Percentiles rank a stretch among this genome's conserved stretches.
Conservation (phyloP, 805 yeast genomes). For the Candida nanaspora region DNA sequence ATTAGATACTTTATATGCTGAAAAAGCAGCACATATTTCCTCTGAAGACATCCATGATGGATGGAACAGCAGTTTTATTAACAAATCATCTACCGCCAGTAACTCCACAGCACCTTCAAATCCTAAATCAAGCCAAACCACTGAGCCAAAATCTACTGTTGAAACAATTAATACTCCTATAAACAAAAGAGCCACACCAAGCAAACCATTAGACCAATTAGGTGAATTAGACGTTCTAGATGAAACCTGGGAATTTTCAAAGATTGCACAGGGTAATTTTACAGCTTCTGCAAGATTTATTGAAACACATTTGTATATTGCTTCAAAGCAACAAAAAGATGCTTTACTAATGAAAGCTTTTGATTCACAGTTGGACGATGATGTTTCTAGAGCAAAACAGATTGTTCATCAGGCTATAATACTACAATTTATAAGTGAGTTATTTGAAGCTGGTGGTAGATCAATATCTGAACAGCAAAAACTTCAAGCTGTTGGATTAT, state of each 20-base stretch:
- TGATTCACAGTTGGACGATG: slow-evolving; percentile 65
- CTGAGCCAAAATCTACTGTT: slow-evolving; percentile 15
- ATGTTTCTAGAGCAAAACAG: slow-evolving; percentile 46
- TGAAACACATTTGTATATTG: slow-evolving; percentile 55
- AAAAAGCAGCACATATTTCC: slow-evolving; percentile 68
- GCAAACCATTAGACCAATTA: slow-evolving; percentile 26
- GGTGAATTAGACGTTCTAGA: slow-evolving; percentile 52
- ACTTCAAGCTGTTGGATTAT: slow-evolving; percentile 46
- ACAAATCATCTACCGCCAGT: slow-evolving; percentile 31
- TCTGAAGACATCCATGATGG: slow-evolving; percentile 91
- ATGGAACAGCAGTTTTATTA: slow-evolving; percentile 77
- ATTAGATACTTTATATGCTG: slow-evolving; percentile 58
- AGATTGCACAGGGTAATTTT: slow-evolving; percentile 43
- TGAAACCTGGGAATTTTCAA: slow-evolving; percentile 60
- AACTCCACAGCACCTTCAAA: slow-evolving; percentile 9
- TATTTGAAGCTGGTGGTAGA: slow-evolving; percentile 20
- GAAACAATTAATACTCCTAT: slow-evolving; percentile 24
- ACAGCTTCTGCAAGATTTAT: slow-evolving; percentile 45
- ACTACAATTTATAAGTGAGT: slow-evolving; percentile 49
- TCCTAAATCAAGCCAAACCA: slow-evolving; percentile 6
- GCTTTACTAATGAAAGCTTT: slow-evolving; percentile 90
- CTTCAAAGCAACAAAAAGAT: slow-evolving; percentile 82
- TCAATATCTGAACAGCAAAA: slow-evolving; percentile 13
- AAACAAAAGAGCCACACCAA: slow-evolving; percentile 15
- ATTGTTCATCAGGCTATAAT: slow-evolving; percentile 77